phyloP scores from a whole-genome alignment of 1,284 basidiomycete species.

The Marasmius sp. region DNA sequence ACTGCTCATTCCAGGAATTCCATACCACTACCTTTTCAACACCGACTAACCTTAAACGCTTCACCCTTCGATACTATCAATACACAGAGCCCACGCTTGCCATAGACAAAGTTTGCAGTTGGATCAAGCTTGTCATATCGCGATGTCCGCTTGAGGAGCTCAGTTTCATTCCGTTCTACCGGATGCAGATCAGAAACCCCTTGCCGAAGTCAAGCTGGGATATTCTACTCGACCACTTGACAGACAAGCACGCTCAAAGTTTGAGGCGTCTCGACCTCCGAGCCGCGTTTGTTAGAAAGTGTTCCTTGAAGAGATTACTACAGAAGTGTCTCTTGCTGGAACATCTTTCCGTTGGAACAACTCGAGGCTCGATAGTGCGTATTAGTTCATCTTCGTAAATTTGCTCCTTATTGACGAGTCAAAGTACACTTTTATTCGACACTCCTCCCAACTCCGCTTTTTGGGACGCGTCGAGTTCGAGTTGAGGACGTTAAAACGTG shows the following conservation, averaged over 20 bases:
- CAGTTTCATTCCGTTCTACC: background rate
- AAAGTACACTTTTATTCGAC: background rate
- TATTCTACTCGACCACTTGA: background rate
- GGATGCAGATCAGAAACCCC: background rate
- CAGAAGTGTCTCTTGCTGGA: background rate
- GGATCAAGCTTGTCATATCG: constrained; percentile 1
- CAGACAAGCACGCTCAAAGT: background rate
- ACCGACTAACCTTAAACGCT: background rate
- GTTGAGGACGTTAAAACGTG: background rate
- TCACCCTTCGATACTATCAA: background rate
- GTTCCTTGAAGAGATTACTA: background rate
- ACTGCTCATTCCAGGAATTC: too few species aligned
- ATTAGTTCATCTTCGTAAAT: too few species aligned
- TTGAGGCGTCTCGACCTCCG: background rate
- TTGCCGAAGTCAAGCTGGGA: background rate
- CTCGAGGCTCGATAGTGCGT: background rate
- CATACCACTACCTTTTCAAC: background rate
- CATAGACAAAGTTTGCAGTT: background rate
- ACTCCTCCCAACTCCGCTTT: background rate
- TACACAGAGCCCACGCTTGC: background rate
- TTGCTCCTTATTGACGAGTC: too few species aligned
- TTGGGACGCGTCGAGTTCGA: background rate
- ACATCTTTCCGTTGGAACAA: background rate
- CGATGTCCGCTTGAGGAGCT: background rate
- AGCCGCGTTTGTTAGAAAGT: background rate